Evolutionary conservation across 2,329 filamentous ascomycete species (phyloP).

Genomic region (Aspergillus puulaauensis): DNA sequence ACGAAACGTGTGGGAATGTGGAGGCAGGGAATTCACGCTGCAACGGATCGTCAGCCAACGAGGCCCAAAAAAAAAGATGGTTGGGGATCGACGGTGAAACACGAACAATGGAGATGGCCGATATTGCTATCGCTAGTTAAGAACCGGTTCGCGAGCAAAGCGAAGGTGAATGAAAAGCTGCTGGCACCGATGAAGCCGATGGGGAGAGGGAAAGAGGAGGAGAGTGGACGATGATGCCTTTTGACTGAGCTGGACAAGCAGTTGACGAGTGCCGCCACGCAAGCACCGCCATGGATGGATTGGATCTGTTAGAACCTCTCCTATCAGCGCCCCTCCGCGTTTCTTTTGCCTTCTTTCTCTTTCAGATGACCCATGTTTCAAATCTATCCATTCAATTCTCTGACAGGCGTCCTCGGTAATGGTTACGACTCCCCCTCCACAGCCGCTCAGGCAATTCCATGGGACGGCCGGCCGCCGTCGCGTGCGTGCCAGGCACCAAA

Average conservation of each 20-base stretch:
- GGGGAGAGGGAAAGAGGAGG: constrained; percentile 3
- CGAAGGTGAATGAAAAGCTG: neutral
- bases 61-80: constrained; percentile 1
- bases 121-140: neutral
- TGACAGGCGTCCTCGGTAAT: neutral
- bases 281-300: constrained; percentile 17
- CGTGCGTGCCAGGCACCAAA: constrained; percentile 13
- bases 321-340: constrained; percentile 11
- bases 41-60: constrained; percentile 5
- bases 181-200: neutral
- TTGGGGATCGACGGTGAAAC: constrained; percentile 10
- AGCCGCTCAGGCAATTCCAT: neutral
- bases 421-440: neutral
- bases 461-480: neutral
- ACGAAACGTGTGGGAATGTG: neutral
- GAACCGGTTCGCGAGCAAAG: neutral
- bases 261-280: constrained; percentile 31
- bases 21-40: constrained; percentile 10
- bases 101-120: neutral
- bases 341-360: neutral
- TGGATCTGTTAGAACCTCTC: constrained; percentile 14
- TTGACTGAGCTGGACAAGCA: constrained; percentile 15
- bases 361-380: neutral
- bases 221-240: constrained; percentile 17
- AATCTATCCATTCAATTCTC: neutral